phyloP scores from a whole-genome alignment of 176 grass and related monocot species.

The Puya raimondii region DNA sequence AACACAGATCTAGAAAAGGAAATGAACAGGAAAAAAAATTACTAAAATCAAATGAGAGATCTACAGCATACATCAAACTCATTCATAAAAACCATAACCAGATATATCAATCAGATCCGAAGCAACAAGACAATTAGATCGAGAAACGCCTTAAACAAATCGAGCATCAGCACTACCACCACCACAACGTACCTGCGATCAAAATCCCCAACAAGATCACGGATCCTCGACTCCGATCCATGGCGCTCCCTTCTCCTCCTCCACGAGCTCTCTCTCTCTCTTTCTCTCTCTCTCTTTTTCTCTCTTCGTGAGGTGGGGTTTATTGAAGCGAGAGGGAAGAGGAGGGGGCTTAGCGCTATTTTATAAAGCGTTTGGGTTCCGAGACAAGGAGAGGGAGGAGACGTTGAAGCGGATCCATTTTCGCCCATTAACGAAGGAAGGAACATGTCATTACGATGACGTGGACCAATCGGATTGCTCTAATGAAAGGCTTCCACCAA shows the following conservation, averaged over 20 bases:
- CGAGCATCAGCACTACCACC: background rate
- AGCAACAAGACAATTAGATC: slow-evolving; percentile 7
- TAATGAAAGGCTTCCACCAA: slow-evolving; percentile 5
- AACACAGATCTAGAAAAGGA: slow-evolving; percentile 2
- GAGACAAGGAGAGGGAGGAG: background rate
- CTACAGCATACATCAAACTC: background rate
- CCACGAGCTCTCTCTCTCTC: background rate
- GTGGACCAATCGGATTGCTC: slow-evolving; percentile 22
- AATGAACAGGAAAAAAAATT: background rate
- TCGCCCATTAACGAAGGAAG: slow-evolving; percentile 6
- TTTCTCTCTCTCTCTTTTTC: background rate
- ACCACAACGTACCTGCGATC: slow-evolving; percentile 21
- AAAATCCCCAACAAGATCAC: slow-evolving; percentile 14
- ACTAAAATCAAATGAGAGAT: background rate
- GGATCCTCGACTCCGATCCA: slow-evolving; percentile 6
- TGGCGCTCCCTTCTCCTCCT: background rate
- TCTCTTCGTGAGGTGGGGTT: background rate
- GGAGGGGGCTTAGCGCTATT: no score
- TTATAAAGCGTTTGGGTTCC: background rate
- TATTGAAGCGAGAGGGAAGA: background rate
- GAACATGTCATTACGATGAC: slow-evolving; percentile 26
- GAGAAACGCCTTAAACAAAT: background rate
- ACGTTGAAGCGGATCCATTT: background rate
- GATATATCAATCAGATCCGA: background rate
- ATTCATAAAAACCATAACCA: slow-evolving; percentile 10